phyloP scores from a whole-genome alignment of 2,329 filamentous ascomycete species.

The Botryosphaeria dothidea region DNA sequence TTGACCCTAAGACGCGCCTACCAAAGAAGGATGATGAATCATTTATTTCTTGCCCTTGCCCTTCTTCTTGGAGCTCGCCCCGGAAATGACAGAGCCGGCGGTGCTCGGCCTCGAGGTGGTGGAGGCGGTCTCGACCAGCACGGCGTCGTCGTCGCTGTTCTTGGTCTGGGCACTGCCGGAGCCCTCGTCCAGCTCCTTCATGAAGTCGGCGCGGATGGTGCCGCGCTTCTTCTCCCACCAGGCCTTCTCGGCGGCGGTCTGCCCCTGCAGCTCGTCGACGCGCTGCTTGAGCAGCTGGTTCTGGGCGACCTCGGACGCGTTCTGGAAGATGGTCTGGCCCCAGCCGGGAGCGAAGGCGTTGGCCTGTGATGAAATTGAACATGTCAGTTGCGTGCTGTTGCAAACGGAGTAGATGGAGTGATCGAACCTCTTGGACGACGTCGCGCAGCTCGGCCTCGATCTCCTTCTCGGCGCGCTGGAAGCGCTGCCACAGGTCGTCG shows the following conservation, averaged over 20 bases:
- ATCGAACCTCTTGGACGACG: conserved; percentile 81
- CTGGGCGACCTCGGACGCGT: conserved; percentile 90
- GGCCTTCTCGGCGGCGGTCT: conserved; percentile 72
- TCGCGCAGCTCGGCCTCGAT: conserved; percentile 95
- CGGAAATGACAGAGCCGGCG: conserved; percentile 1
- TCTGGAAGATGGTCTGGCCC: conserved; percentile 96
- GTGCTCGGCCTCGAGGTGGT: neutral
- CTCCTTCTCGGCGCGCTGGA: conserved; percentile 90
- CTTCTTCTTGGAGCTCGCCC: conserved; percentile 48
- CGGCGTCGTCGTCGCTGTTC: conserved; percentile 69
- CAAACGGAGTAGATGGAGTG: too few relatives aligned
- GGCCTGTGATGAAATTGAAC: conserved; percentile 62
- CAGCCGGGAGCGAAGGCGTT: conserved; percentile 86
- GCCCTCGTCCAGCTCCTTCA: conserved; percentile 75
- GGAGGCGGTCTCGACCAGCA: conserved; percentile 68
- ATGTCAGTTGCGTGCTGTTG: conserved; percentile 24
- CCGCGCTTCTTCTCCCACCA: conserved; percentile 90
- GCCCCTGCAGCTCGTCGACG: conserved; percentile 72
- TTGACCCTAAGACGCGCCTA: neutral
- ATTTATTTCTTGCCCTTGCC: conserved; percentile 66
- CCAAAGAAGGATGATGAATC: conserved; percentile 28
- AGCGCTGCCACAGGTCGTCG: conserved; percentile 93
- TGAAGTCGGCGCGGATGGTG: conserved; percentile 72
- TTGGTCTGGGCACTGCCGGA: conserved; percentile 25
- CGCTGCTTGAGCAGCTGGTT: conserved; percentile 76